Conservation (phyloP, 2,329 filamentous ascomycete genomes). For the Ceratocystis alfenasii region DNA sequence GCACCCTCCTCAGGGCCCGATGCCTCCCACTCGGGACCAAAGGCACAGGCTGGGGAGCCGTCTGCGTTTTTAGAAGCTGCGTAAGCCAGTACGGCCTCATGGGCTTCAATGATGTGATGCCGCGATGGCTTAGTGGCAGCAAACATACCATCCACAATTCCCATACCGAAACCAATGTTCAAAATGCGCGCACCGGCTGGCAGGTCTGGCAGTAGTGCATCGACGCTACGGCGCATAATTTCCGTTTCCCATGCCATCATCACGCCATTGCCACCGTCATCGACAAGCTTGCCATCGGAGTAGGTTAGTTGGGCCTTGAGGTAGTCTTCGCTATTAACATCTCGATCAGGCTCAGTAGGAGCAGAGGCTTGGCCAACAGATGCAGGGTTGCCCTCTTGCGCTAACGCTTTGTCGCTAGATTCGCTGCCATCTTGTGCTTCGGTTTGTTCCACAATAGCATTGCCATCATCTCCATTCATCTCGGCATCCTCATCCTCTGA, state of each 20-base stretch:
- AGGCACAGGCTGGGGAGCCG: slow-evolving; percentile 35
- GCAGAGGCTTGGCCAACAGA: slow-evolving; percentile 32
- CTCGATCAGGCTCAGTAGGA: slow-evolving; percentile 29
- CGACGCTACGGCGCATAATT: slow-evolving; percentile 70
- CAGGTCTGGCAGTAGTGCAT: slow-evolving; percentile 44
- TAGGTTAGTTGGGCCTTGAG: slow-evolving; percentile 56
- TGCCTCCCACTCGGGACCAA: slow-evolving; percentile 45
- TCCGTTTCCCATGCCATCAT: slow-evolving; percentile 91
- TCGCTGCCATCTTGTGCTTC: slow-evolving; percentile 28
- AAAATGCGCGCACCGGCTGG: slow-evolving; percentile 53
- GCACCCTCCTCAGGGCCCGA: slow-evolving; percentile 50
- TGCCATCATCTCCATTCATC: slow-evolving; percentile 30
- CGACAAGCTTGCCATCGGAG: slow-evolving; percentile 54
- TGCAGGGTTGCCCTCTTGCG: slow-evolving; percentile 26
- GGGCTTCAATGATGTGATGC: slow-evolving; percentile 81
- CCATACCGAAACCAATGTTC: slow-evolving; percentile 86
- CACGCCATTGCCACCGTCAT: slow-evolving; percentile 66
- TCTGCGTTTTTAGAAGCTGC: slow-evolving; percentile 32
- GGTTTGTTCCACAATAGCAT: slow-evolving; percentile 26
- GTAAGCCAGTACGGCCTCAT: slow-evolving; percentile 61
- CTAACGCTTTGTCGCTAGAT: slow-evolving; percentile 24
- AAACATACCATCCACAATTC: slow-evolving; percentile 71
- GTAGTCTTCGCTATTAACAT: slow-evolving; percentile 55
- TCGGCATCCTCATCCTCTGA: slow-evolving; percentile 41
- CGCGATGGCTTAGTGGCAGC: slow-evolving; percentile 51